phyloP scores from a whole-genome alignment of 176 grass and related monocot genomes.

The Triticum turgidum region DNA sequence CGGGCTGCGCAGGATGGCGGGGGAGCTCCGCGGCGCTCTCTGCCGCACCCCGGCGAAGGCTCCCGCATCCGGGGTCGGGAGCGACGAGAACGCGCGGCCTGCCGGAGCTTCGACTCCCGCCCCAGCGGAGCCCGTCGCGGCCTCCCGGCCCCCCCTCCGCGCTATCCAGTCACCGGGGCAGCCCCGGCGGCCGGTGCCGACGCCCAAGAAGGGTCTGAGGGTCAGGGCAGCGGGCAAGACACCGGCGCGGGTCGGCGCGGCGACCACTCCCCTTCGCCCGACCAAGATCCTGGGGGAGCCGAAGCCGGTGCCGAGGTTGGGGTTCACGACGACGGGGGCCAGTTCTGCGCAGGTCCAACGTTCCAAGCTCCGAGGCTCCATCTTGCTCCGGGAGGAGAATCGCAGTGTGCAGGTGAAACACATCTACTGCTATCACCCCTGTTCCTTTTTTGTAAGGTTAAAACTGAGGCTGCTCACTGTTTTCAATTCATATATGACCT shows the following conservation, averaged over 20 bases:
- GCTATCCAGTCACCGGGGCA: constrained; percentile 44
- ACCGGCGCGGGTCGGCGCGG: not conserved
- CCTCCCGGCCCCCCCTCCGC: constrained; percentile 49
- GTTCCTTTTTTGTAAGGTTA: not conserved
- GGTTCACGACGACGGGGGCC: constrained; percentile 10
- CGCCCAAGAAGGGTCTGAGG: not conserved
- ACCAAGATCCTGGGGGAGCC: constrained; percentile 21
- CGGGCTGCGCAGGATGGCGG: not conserved
- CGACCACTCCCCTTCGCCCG: constrained; percentile 25
- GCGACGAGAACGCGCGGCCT: constrained; percentile 38
- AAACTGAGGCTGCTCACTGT: not conserved
- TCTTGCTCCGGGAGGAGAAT: constrained; percentile 9
- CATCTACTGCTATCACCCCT: not conserved
- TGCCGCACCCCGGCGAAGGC: not conserved
- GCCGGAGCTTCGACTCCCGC: not conserved
- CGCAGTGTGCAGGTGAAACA: not conserved
- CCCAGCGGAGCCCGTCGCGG: constrained; percentile 14
- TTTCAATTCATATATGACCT: not conserved
- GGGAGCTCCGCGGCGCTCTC: not conserved
- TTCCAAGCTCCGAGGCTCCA: not conserved
- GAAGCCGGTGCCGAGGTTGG: constrained; percentile 6
- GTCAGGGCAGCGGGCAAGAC: not conserved
- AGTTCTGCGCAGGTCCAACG: not conserved
- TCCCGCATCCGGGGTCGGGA: not conserved
- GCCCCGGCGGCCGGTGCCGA: not conserved